Conservation (phyloP, 2,329 filamentous ascomycete species). For the Colletotrichum navitas region DNA sequence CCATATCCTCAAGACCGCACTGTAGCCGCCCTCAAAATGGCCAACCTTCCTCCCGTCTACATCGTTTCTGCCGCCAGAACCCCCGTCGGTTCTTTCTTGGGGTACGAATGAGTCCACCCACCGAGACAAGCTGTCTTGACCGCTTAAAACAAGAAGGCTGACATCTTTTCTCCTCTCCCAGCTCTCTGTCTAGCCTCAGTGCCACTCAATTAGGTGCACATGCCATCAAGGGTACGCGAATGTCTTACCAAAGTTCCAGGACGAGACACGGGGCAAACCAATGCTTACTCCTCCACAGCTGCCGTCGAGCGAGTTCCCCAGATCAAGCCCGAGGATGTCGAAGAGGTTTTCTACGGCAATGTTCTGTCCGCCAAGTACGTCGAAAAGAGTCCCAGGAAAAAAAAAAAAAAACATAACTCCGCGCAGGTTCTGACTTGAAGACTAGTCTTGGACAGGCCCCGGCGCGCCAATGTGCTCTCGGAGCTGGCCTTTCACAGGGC, state of each 20-base stretch:
- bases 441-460: slow-evolving; percentile 93
- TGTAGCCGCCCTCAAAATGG: slow-evolving; percentile 68
- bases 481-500: slow-evolving; percentile 84
- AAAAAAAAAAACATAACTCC: neutral
- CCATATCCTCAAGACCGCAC: neutral
- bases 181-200: slow-evolving; percentile 87
- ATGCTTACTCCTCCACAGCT: slow-evolving; percentile 55
- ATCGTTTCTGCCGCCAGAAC: slow-evolving; percentile 94
- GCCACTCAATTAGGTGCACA: slow-evolving; percentile 89
- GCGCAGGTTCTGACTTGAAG: slow-evolving; percentile 1
- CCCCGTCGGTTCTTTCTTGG: slow-evolving; percentile 93
- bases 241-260: slow-evolving; percentile 24
- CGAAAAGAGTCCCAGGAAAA: neutral
- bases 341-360: slow-evolving; percentile 99
- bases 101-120: slow-evolving; percentile 64
- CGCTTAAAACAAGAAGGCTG: slow-evolving; percentile 33
- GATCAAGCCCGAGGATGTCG: slow-evolving; percentile 88
- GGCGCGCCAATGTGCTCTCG: slow-evolving; percentile 91
- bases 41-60: slow-evolving; percentile 88
- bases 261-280: slow-evolving; percentile 31
- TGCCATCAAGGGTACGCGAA: slow-evolving; percentile 86
- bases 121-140: slow-evolving; percentile 30
- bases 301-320: slow-evolving; percentile 88
- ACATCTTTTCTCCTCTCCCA: slow-evolving; percentile 54
- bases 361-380: slow-evolving; percentile 93